Conservation (phyloP, 441 rosid species). For the Erodium texanum region DNA sequence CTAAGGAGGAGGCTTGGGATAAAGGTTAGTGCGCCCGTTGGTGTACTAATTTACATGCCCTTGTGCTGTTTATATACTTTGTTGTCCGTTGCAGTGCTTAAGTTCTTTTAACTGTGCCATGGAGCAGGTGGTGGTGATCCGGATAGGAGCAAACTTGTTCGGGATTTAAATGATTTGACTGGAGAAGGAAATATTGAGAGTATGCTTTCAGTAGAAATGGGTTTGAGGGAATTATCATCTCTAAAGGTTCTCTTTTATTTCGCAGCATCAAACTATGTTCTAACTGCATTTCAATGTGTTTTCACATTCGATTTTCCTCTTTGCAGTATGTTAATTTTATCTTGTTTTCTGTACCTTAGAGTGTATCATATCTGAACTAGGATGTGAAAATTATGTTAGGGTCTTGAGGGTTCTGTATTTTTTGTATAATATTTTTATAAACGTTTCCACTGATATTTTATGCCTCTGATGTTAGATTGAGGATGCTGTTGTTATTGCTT, state of each 20-base stretch:
- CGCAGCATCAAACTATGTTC: conserved; percentile 2
- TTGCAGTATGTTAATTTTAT: background rate
- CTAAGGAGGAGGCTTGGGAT: conserved; percentile 61
- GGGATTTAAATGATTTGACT: conserved; percentile 58
- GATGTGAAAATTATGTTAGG: background rate
- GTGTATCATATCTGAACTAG: background rate
- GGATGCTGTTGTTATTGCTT: conserved; percentile 70
- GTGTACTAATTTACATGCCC: conserved; percentile 10
- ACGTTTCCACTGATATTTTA: background rate
- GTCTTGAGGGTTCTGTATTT: conserved; percentile 4
- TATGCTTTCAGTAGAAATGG: conserved; percentile 94
- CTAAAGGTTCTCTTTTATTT: conserved; percentile 51
- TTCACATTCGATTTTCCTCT: background rate
- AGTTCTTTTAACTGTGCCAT: conserved; percentile 16
- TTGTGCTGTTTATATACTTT: conserved; percentile 5
- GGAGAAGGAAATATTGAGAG: conserved; percentile 98
- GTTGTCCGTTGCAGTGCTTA: conserved; percentile 11
- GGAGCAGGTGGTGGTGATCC: conserved; percentile 42
- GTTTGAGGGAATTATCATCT: conserved; percentile 76
- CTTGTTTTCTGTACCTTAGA: background rate
- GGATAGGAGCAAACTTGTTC: conserved; percentile 42
- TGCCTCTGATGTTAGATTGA: conserved; percentile 48
- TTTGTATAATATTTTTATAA: background rate
- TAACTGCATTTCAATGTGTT: background rate
- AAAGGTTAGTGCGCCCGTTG: conserved; percentile 43